Evolutionary conservation across 2,329 filamentous ascomycete genomes (phyloP).

Genomic region (Neonectria hederae): DNA sequence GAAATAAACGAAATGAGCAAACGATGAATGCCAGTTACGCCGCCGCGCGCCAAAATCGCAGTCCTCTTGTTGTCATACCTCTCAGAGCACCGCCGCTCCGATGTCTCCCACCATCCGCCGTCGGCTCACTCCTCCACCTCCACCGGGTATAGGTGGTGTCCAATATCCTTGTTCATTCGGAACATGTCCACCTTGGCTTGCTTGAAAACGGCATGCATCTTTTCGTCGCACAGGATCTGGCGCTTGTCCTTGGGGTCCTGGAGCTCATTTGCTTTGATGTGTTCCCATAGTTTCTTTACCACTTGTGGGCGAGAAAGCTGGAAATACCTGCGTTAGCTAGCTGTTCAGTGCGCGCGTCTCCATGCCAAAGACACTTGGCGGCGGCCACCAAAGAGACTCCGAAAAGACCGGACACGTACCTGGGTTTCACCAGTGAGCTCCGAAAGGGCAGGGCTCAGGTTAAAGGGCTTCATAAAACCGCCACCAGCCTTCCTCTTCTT

Average conservation of each 20-base stretch:
- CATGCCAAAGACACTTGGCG: neutral
- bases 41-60: slow-evolving; percentile 40
- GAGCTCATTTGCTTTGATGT: slow-evolving; percentile 88
- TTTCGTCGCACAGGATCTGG: slow-evolving; percentile 91
- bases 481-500: slow-evolving; percentile 85
- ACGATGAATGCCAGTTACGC: slow-evolving; percentile 42
- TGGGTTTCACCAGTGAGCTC: slow-evolving; percentile 75
- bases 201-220: slow-evolving; percentile 92
- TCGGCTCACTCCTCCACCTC: slow-evolving; percentile 50
- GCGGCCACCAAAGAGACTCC: too few relatives aligned
- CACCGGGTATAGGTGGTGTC: slow-evolving; percentile 85
- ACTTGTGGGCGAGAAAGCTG: slow-evolving; percentile 93
- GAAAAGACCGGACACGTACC: slow-evolving; percentile 57
- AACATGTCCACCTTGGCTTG: slow-evolving; percentile 96
- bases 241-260: slow-evolving; percentile 93
- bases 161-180: slow-evolving; percentile 97
- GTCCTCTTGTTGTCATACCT: slow-evolving; percentile 30
- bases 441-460: slow-evolving; percentile 74
- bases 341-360: too few relatives aligned
- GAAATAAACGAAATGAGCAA: slow-evolving; percentile 37
- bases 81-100: slow-evolving; percentile 12
- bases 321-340: slow-evolving; percentile 20
- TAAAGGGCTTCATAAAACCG: slow-evolving; percentile 90
- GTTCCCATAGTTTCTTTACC: slow-evolving; percentile 95
- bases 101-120: neutral